These are phyloP conservation scores for Apophysomyces variabilis DNA, from an alignment of 371 early-diverging fungal genomes.

Conservation along the genomic window DNA sequence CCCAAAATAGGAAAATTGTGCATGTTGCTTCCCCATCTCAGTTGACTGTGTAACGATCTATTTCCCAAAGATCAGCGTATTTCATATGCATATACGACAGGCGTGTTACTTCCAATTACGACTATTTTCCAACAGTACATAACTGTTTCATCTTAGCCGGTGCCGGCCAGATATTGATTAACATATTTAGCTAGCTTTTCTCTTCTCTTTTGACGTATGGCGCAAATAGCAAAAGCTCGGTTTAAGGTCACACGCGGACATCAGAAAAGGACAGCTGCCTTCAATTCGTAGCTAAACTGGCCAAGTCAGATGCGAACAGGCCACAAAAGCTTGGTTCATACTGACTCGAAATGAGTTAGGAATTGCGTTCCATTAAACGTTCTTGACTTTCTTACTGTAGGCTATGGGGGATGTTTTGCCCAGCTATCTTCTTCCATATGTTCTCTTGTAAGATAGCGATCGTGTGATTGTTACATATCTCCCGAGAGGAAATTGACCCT, in stretches of 20 bases:
- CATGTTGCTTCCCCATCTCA: neutral
- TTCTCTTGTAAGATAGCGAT: too few species aligned
- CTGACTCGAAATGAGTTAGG: too few species aligned
- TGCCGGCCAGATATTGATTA: neutral
- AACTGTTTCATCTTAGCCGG: neutral
- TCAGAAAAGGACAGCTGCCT: neutral
- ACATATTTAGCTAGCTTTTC: neutral
- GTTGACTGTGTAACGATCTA: neutral
- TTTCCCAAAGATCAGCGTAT: neutral
- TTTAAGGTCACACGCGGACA: constrained; percentile 3
- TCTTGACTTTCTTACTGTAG: too few species aligned
- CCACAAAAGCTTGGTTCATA: too few species aligned
- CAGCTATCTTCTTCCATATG: too few species aligned
- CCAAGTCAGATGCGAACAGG: neutral
- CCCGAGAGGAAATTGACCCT: too few species aligned
- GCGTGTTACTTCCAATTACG: too few species aligned
- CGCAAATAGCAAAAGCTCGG: neutral
- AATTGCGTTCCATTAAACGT: too few species aligned
- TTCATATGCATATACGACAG: too few species aligned
- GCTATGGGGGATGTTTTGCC: too few species aligned
- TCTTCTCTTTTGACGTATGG: neutral
- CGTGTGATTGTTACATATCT: too few species aligned
- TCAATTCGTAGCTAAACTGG: neutral
- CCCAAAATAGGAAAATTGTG: constrained; percentile 5
- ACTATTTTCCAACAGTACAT: too few species aligned